Conservation (phyloP, 108 stramenopile species). For the Craspedostauros australis region DNA sequence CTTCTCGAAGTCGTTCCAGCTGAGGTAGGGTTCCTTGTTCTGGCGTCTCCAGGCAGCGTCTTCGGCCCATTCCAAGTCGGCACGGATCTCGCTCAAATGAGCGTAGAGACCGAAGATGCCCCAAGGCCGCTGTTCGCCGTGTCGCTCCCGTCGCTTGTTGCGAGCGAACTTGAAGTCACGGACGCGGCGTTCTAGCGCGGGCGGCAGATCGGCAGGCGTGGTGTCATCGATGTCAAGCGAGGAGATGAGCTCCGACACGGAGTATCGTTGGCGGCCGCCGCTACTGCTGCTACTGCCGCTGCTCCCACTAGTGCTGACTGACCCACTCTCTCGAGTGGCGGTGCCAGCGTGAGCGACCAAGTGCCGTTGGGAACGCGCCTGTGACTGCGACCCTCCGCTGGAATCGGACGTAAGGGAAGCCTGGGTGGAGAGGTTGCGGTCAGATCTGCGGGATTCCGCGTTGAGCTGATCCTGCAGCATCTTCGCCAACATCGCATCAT, state of each 20-base stretch:
- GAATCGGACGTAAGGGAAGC: too few relatives aligned
- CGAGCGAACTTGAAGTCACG: constrained; percentile 83
- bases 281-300: too few relatives aligned
- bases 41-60: constrained; percentile 78
- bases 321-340: too few relatives aligned
- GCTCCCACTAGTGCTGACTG: too few relatives aligned
- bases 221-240: background rate
- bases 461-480: too few relatives aligned
- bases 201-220: background rate
- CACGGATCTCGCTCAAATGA: constrained; percentile 53
- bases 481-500: too few relatives aligned
- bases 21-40: constrained; percentile 52
- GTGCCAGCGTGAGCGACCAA: too few relatives aligned
- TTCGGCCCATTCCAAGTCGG: constrained; percentile 82
- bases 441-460: too few relatives aligned
- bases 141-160: constrained; percentile 62
- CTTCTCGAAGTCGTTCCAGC: constrained; percentile 68
- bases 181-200: constrained; percentile 49
- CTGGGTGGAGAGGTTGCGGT: too few relatives aligned
- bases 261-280: too few relatives aligned
- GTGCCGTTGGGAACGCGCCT: too few relatives aligned
- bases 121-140: constrained; percentile 57
- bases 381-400: too few relatives aligned
- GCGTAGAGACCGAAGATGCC: constrained; percentile 79
- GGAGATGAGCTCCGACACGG: constrained; percentile 19